These are phyloP conservation scores for Ophiostoma tasmaniense DNA, from an alignment of 2,329 filamentous ascomycete species.

Conservation along the genomic window DNA sequence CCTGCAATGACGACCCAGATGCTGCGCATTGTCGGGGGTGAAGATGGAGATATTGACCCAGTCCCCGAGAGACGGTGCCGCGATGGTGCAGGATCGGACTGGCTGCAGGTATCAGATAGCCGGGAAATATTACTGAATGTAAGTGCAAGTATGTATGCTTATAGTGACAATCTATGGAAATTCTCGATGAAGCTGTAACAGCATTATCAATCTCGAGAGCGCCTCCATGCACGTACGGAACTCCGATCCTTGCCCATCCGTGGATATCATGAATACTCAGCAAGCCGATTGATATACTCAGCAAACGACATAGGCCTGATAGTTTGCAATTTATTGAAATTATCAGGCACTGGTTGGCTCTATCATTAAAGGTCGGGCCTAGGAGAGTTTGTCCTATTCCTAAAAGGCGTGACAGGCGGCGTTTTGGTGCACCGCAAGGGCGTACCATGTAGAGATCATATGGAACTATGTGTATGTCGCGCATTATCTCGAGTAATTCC, in stretches of 20 bases:
- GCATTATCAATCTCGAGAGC: neutral
- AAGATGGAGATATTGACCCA: neutral
- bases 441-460: neutral
- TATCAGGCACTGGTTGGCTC: neutral
- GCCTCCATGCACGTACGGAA: slow-evolving; percentile 21
- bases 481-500: neutral
- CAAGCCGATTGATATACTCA: neutral
- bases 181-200: neutral
- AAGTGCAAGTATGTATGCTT: neutral
- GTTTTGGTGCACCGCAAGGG: neutral
- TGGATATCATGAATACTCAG: neutral
- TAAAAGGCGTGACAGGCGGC: neutral
- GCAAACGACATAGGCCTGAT: no score
- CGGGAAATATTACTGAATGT: neutral
- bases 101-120: neutral
- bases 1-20: neutral
- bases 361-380: neutral
- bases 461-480: neutral
- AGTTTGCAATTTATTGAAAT: neutral
- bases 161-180: neutral
- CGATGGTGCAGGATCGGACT: neutral
- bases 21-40: neutral
- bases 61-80: neutral
- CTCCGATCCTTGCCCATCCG: slow-evolving; percentile 12
- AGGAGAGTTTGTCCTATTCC: neutral